Conservation (phyloP, 805 yeast genomes). For the Candida tammaniensis region DNA sequence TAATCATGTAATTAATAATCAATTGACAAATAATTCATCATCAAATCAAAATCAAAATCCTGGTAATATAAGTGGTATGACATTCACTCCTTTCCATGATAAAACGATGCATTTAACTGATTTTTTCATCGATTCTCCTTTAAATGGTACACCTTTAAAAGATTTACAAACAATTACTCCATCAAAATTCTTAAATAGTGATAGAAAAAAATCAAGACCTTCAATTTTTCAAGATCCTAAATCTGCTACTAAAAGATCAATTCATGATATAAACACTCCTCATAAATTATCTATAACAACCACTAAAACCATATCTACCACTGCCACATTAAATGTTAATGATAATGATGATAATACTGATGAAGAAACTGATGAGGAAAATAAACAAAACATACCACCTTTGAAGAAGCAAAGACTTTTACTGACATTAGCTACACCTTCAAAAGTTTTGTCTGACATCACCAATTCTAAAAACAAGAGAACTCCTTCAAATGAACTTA, state of each 20-base stretch:
- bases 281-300: constrained; percentile 24
- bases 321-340: constrained; percentile 6
- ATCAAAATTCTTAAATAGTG: constrained; percentile 30
- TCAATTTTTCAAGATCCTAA: constrained; percentile 25
- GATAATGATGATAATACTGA: constrained; percentile 18
- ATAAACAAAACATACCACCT: constrained; percentile 4
- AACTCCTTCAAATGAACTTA: too few species aligned
- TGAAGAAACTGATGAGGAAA: constrained; percentile 7
- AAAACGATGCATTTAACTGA: constrained; percentile 40
- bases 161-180: constrained; percentile 41
- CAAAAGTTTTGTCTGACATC: constrained; percentile 25
- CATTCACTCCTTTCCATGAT: constrained; percentile 42
- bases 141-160: constrained; percentile 32
- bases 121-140: constrained; percentile 45
- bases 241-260: constrained; percentile 31
- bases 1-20: constrained; percentile 5
- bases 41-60: constrained; percentile 1
- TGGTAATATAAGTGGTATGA: constrained; percentile 1
- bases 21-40: background rate
- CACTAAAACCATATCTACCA: constrained; percentile 16
- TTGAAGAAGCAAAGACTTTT: constrained; percentile 5
- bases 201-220: constrained; percentile 16
- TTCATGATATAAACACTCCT: constrained; percentile 37
- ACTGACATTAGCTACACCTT: constrained; percentile 29
- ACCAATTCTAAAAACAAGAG: constrained; percentile 18